Evolutionary conservation across 2,329 filamentous ascomycete genomes (phyloP).

Genomic region (Xylaria sp.): DNA sequence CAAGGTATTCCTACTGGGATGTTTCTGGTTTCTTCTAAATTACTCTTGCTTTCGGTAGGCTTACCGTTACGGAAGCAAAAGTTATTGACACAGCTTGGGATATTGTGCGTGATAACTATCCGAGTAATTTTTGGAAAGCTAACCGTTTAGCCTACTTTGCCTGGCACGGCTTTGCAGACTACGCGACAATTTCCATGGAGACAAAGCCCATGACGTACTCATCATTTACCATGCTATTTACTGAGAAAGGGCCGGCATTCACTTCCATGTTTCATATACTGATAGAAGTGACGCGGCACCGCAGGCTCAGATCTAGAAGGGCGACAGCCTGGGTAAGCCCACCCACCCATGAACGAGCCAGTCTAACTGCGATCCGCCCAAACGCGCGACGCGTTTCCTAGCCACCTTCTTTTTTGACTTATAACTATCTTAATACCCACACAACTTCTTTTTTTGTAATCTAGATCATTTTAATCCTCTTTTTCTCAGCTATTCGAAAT

Average conservation of each 20-base stretch:
- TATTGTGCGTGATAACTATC: conserved; percentile 15
- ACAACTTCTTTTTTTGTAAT: no score
- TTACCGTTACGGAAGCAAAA: conserved; percentile 25
- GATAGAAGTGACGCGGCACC: conserved; percentile 28
- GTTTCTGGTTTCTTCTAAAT: conserved; percentile 28
- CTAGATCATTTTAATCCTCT: no score
- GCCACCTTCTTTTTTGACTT: no score
- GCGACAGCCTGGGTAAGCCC: conserved; percentile 36
- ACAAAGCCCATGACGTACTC: conserved; percentile 36
- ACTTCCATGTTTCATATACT: conserved; percentile 27
- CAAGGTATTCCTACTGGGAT: conserved; percentile 22
- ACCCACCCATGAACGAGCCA: no score
- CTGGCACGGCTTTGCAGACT: conserved; percentile 38
- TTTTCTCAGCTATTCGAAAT: no score
- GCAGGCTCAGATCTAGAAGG: conserved; percentile 30
- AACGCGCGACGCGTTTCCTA: no score
- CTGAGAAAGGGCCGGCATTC: conserved; percentile 31
- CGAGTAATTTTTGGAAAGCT: conserved; percentile 30
- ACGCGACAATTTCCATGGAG: conserved; percentile 37
- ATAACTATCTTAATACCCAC: no score
- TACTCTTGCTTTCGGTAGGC: conserved; percentile 22
- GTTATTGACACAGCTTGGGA: conserved; percentile 30
- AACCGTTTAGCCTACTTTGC: conserved; percentile 36
- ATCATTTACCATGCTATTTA: conserved; percentile 35
- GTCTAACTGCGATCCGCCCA: no score